Conservation (phyloP, 768 basidiomycete species). For the Russula ochroleuca region DNA sequence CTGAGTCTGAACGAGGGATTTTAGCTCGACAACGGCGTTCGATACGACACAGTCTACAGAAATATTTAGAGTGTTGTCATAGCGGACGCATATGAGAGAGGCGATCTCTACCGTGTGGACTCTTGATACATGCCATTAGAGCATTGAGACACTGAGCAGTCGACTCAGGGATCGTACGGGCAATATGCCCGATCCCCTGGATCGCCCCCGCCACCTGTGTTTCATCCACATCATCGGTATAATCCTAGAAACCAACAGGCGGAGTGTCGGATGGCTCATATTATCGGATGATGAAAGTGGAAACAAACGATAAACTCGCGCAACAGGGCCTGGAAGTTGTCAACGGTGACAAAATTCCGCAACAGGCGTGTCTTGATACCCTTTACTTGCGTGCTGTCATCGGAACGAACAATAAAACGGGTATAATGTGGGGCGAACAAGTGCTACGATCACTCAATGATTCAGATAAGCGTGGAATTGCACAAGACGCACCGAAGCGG, state of each 20-base stretch:
- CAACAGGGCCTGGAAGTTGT: constrained; percentile 68
- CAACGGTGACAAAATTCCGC: constrained; percentile 55
- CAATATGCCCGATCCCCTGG: constrained; percentile 72
- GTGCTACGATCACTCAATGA: constrained; percentile 39
- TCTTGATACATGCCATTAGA: constrained; percentile 77
- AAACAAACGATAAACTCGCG: constrained; percentile 77
- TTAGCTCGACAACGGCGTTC: constrained; percentile 79
- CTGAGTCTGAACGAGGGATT: constrained; percentile 73
- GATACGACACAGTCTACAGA: constrained; percentile 68
- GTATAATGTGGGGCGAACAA: constrained; percentile 60
- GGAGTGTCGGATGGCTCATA: not conserved
- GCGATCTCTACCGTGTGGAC: constrained; percentile 55
- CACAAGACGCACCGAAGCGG: constrained; percentile 54
- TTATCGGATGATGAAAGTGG: constrained; percentile 6
- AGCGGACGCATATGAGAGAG: not conserved
- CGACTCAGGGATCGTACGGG: constrained; percentile 61
- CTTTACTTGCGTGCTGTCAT: constrained; percentile 66
- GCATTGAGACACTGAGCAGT: constrained; percentile 67
- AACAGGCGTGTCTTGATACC: constrained; percentile 72
- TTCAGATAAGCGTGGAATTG: not conserved
- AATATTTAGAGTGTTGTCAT: constrained; percentile 3
- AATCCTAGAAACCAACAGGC: constrained; percentile 51
- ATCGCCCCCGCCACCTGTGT: constrained; percentile 67
- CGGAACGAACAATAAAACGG: constrained; percentile 63
- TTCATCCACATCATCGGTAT: constrained; percentile 74